phyloP scores from a whole-genome alignment of 2,329 filamentous ascomycete species.

The Cytospora leucostoma region DNA sequence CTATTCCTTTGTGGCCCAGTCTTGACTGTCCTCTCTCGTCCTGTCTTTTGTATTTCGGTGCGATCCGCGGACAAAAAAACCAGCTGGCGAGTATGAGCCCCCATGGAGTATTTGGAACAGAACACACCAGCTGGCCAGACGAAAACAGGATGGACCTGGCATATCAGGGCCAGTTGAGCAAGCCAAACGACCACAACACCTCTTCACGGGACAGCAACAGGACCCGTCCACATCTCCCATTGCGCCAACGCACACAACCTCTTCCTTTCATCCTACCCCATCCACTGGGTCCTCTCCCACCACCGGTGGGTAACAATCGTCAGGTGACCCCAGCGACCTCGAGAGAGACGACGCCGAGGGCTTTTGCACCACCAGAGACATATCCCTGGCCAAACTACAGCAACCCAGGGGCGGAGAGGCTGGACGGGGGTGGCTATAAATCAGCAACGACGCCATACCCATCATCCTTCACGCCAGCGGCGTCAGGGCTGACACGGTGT shows the following conservation, averaged over 20 bases:
- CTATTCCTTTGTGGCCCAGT: background rate
- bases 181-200: background rate
- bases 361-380: background rate
- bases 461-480: too few relatives aligned
- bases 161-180: background rate
- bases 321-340: background rate
- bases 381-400: too few relatives aligned
- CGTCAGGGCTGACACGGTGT: background rate
- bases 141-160: too few relatives aligned
- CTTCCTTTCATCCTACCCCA: slow-evolving; percentile 15
- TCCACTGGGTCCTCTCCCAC: slow-evolving; percentile 7
- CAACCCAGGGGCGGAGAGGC: too few relatives aligned
- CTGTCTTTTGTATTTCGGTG: background rate
- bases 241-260: slow-evolving; percentile 2
- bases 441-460: background rate
- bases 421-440: background rate
- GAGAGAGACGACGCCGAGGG: background rate
- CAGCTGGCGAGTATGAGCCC: background rate
- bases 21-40: background rate
- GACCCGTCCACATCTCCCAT: background rate
- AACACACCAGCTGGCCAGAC: background rate
- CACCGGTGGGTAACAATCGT: background rate
- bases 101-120: background rate
- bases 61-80: background rate
- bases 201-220: background rate